Evolutionary conservation across 495 filamentous ascomycete genomes (phyloP), one percentile per base, ranked within the genome.

Genomic region (Cercophora newfieldiana): DNA sequence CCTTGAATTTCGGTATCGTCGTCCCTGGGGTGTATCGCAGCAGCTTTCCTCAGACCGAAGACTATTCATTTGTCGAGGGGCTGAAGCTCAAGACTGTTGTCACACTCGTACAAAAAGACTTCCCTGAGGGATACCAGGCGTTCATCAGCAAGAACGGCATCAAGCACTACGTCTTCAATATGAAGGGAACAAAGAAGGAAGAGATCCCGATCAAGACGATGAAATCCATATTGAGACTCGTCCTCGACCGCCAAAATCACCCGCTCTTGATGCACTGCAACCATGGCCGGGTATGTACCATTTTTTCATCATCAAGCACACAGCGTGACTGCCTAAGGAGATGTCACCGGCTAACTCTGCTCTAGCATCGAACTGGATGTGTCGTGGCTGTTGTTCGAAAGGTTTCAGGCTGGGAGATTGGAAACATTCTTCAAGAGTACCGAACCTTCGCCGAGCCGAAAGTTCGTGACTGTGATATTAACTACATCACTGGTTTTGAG

Each of bases 241-340:
- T 93, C 26, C 77, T 91, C 37, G 82, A 93, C 70, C 78, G 81
- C 7, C 72, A 79, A 14, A 91, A 92, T 62, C 86, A 93, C 64
- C 92, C 92, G 0, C 70, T 96, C 0, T 79, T 95, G 44, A 86
- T 96, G 31, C 92, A 96, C 70, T 96, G 92, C 78, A 96, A 96
- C 69, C 92, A 95, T 69, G 92, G 92, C 65, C 93, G 90, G 80
- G 89, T 90, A 79, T 64, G 80, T 72, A 60, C 4, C 10, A n/a
- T 54, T 7, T 22, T 24, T 5, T 53, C 2, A 19, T 18, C 37
- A 47, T 7, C 37, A 18, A 47, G 8, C 7, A 18, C 37, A 18
- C 8, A 7, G 37, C 37, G 37, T 47, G 7, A 18, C 37, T 47
- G 7, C n/a, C n/a, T n/a, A 24, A 44, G 7, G 28, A 21, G 22